Evolutionary conservation across 2,329 filamentous ascomycete species (phyloP).

Genomic region (Ceratocystis huliohia): DNA sequence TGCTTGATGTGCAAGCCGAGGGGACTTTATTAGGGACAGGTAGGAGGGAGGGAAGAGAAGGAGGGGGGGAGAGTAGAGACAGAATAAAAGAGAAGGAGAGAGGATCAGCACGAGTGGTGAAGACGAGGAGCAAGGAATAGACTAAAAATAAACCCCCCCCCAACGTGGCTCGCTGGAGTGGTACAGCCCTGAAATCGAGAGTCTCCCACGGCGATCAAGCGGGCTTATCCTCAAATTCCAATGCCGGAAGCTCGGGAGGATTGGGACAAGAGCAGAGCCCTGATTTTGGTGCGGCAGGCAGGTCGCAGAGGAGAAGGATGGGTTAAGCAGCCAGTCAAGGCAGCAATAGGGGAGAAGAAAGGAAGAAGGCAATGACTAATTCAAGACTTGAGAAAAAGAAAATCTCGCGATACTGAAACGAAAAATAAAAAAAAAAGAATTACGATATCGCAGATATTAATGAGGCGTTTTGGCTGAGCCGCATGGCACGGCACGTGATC

Average conservation of each 20-base stretch:
- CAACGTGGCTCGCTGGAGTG: too few species aligned
- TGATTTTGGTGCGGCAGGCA: background rate
- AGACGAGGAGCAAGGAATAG: background rate
- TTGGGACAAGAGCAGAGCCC: background rate
- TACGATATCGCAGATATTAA: background rate
- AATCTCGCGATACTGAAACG: background rate
- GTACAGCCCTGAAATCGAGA: too few species aligned
- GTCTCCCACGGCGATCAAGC: background rate
- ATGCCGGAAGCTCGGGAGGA: slow-evolving; percentile 17
- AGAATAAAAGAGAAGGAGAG: background rate
- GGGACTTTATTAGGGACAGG: background rate
- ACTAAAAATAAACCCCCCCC: background rate
- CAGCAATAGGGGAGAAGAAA: background rate
- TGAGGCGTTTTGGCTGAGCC: background rate
- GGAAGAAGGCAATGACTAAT: background rate
- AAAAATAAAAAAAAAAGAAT: background rate
- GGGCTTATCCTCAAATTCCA: background rate
- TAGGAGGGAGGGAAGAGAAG: background rate
- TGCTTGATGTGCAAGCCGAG: background rate
- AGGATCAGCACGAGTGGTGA: background rate
- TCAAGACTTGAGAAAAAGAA: background rate
- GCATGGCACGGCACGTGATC: background rate
- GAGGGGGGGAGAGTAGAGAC: background rate
- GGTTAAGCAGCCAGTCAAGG: background rate
- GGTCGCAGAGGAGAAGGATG: background rate